Evolutionary conservation across 2,329 filamentous ascomycete genomes (phyloP).

Genomic region (Penicillium sp.): DNA sequence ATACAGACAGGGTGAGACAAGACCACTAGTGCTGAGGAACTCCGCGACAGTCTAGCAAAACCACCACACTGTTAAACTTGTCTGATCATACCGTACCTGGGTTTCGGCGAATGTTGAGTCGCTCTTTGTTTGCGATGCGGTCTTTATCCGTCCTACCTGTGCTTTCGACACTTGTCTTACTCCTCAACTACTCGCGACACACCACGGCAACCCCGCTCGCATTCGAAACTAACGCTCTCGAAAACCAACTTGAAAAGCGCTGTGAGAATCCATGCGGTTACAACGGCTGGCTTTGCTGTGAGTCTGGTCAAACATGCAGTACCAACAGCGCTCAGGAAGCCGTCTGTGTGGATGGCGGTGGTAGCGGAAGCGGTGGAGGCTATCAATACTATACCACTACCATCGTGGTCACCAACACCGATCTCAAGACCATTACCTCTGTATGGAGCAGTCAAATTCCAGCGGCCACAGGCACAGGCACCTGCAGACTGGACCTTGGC

Average conservation of each 20-base stretch:
- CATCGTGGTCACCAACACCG: constrained; percentile 51
- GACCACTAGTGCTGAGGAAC: not conserved
- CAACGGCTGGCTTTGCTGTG: constrained; percentile 51
- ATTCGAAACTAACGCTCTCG: constrained; percentile 19
- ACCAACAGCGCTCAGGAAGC: constrained; percentile 51
- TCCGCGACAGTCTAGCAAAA: not conserved
- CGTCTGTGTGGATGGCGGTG: constrained; percentile 39
- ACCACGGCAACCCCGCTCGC: constrained; percentile 33
- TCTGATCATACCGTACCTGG: not conserved
- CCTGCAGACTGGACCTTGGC: constrained; percentile 48
- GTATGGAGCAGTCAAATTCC: constrained; percentile 48
- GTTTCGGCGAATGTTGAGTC: not conserved
- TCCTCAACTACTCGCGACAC: constrained; percentile 21
- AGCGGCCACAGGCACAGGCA: constrained; percentile 25
- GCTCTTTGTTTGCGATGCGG: constrained; percentile 29
- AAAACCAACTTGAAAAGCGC: constrained; percentile 29
- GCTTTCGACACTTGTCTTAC: constrained; percentile 29
- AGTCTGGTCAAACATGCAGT: constrained; percentile 45
- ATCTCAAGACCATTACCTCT: constrained; percentile 51
- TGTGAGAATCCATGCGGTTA: constrained; percentile 54
- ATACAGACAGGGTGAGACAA: constrained; percentile 12
- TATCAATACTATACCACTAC: constrained; percentile 55
- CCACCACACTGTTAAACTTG: not conserved
- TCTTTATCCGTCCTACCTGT: constrained; percentile 24
- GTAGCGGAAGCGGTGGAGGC: constrained; percentile 40